Evolutionary conservation across 345 rosid species (phyloP), one percentile per base, ranked within the genome.

Genomic region (Eucalyptus brandiana): DNA sequence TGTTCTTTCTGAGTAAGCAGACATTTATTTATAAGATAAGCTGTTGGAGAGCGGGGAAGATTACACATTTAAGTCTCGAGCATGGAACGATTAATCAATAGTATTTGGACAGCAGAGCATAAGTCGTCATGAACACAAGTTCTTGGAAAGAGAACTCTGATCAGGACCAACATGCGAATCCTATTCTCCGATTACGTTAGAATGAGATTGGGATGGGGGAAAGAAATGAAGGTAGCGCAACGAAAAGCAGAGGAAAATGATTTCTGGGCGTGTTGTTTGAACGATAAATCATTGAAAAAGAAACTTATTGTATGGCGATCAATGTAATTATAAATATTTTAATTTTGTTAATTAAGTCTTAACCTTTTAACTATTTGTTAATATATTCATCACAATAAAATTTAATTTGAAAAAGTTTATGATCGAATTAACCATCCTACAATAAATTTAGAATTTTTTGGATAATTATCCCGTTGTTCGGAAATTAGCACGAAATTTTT

Each of bases 391-490:
- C 5, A 4, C 2, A 5, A 67, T 0, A 1, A 16, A 32, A 2
- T 32, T 69, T 17, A 23, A 8, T 15, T 1, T 4, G 12, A 18
- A 17, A 32, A 6, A 2, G 6, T 4, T 34, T 69, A 34, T 3
- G 7, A 69, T 8, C 9, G 2, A 69, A 34, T 69, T 69, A 37
- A 69, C 0, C 1, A 0, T 4, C 1, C 2, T 5, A 17, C 0
- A 17, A 69, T 17, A 34, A 18, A 34, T 69, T 17, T 34, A 9
- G 0, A 5, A 32, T 6, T 34, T 69, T 69, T 34, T 34, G 1
- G 14, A 56, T 53, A 53, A 53, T 1, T 53, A 53, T 53, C 24
- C 0, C 0, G 10, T 53, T 19, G 10, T 53, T 53, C 9, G 4
- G 9, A 18, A 53, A 18, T 53, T 18, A 10, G 2, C 2, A 19